Conservation (phyloP, 1,139 yeast species). For the Diutina neorugosa region DNA sequence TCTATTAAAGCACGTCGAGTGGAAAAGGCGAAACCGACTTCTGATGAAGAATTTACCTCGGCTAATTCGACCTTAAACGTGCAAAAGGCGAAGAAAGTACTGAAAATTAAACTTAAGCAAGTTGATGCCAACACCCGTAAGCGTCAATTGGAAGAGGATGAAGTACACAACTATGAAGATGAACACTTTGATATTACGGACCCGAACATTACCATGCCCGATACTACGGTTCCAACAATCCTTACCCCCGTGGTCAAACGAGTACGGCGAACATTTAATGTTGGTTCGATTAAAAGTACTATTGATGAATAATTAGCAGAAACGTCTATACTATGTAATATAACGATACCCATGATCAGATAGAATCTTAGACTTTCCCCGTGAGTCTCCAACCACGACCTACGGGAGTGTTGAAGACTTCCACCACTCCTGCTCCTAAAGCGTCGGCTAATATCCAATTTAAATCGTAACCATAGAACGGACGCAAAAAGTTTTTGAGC, state of each 20-base stretch:
- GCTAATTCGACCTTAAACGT: background rate
- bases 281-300: background rate
- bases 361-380: slow-evolving; percentile 21
- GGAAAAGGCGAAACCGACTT: background rate
- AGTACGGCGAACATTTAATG: background rate
- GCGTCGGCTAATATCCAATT: slow-evolving; percentile 57
- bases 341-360: background rate
- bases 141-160: background rate
- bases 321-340: background rate
- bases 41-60: background rate
- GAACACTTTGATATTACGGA: background rate
- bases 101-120: background rate
- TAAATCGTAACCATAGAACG: slow-evolving; percentile 47
- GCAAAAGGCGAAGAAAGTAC: background rate
- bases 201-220: background rate
- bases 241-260: background rate
- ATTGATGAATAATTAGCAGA: background rate
- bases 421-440: slow-evolving; percentile 57
- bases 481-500: slow-evolving; percentile 37
- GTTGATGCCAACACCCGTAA: background rate
- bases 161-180: background rate
- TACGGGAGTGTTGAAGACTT: slow-evolving; percentile 56
- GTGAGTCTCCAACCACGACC: slow-evolving; percentile 63
- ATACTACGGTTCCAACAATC: background rate
- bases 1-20: background rate